A percentile compares a stretch with the other conserved stretches of the same genome.
Evolutionary conservation across 2,329 filamentous ascomycete species (phyloP).

Genomic region (Colletotrichum cereale): DNA sequence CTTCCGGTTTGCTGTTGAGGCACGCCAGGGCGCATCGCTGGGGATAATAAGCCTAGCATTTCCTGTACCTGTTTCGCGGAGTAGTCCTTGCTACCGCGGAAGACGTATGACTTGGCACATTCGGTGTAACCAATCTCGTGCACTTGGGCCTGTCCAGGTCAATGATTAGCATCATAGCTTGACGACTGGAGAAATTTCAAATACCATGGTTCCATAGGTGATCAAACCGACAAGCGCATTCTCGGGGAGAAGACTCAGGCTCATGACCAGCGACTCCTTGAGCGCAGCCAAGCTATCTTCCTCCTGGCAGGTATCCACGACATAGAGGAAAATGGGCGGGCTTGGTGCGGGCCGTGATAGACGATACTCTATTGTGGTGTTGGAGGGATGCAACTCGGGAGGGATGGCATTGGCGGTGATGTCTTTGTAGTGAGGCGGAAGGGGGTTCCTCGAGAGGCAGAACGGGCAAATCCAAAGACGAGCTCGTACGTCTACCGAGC

Average conservation of each 20-base stretch:
- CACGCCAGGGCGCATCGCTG: conserved; percentile 80
- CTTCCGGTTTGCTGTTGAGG: conserved; percentile 81
- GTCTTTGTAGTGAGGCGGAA: conserved; percentile 90
- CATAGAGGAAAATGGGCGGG: conserved; percentile 87
- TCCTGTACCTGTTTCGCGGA: conserved; percentile 99
- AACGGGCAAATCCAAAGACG: conserved; percentile 92
- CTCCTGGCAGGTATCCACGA: conserved; percentile 90
- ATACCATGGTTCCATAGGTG: conserved; percentile 92
- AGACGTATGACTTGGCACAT: conserved; percentile 98
- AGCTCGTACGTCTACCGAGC: conserved; percentile 86
- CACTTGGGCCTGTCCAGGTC: conserved; percentile 79
- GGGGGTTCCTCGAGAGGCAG: conserved; percentile 84
- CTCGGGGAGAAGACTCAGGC: conserved; percentile 83
- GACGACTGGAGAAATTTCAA: conserved; percentile 39
- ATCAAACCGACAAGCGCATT: conserved; percentile 86
- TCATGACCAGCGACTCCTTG: conserved; percentile 90
- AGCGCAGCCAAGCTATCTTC: conserved; percentile 86
- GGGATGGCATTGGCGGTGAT: conserved; percentile 87
- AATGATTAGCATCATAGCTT: neutral
- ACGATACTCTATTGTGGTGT: conserved; percentile 91
- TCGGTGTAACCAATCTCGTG: conserved; percentile 98
- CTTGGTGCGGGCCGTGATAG: conserved; percentile 86
- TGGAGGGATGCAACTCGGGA: conserved; percentile 83
- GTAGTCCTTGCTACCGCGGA: conserved; percentile 98
- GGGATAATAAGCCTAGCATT: conserved; percentile 88